Base-by-base conservation (phyloP, 23 red algal species). In the Cyanidium caldarium region DNA sequence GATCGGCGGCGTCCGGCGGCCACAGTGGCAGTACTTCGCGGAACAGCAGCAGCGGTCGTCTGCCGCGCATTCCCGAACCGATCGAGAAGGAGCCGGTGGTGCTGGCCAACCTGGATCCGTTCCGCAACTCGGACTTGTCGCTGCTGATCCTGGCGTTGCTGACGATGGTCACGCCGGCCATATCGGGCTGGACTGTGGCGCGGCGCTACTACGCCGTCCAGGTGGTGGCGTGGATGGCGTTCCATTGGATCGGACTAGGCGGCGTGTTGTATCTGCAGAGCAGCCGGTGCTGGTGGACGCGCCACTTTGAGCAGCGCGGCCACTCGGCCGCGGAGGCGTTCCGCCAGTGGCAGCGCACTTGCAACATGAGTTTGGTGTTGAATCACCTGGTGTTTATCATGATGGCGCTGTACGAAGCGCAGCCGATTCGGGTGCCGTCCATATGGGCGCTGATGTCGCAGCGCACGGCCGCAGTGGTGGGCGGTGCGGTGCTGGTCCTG, bases 371-470 rank as follows among this genome's bases (percentile, higher is more conserved):
- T 3, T 73, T 69, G 20, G 61, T 88, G 0, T 72, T 81, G 13
- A 88, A 86, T 35, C 84, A 88, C 66, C 67, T 81, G 1, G 45
- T 83, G 19, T 98, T 98, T 31, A 17, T 88, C 33, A 57, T 84
- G 19, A 65, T 70, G 14, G 84, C 92, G 19, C 57, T 77, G 1
- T 38, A 73, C 51, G 68, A 80, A 3, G 46, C 78, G 33, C 42
- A 58, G 39, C 68, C 61, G 29, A 39, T 45, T 44, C 34, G 17
- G 28, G 34, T 65, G 1, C n/a, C 65, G 1, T 45, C 16, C 34
- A 10, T 65, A 37, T 61, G 42, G 34, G 19, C 61, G 40, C 68
- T 44, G 20, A 38, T 71, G 3, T 72, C 81, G 16, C 42, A 67
- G 12, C 45, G 58, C 0, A 45, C 65, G 29, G 79, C 84, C 0